Percentiles rank a stretch among this genome's conserved stretches.
These are phyloP conservation scores for Eucalyptus pumila DNA, from an alignment of 345 rosid species.

Conservation along the genomic window DNA sequence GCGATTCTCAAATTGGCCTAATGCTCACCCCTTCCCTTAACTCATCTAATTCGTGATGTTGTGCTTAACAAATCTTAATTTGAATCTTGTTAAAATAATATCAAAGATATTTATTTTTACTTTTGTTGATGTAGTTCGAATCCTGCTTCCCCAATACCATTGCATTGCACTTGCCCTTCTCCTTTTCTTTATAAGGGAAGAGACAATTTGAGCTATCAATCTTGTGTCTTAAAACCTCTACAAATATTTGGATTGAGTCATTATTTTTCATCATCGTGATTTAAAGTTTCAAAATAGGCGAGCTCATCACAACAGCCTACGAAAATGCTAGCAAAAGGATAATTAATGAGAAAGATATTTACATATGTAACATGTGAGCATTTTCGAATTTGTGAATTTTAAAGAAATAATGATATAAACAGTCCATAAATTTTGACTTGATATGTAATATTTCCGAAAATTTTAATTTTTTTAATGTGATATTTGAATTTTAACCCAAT, in stretches of 20 bases:
- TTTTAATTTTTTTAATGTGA: rapidly evolving
- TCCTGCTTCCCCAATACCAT: rapidly evolving
- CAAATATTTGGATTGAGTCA: neutral
- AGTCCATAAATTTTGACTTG: rapidly evolving
- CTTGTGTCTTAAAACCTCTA: neutral
- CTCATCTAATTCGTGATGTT: neutral
- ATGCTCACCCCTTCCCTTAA: neutral
- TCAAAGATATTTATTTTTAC: neutral
- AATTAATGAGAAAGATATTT: neutral
- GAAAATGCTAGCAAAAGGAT: neutral
- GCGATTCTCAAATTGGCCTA: rapidly evolving
- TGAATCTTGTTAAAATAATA: neutral
- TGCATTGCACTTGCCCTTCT: neutral
- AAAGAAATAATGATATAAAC: rapidly evolving
- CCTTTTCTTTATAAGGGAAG: neutral
- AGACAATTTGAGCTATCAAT: rapidly evolving
- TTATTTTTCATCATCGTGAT: neutral
- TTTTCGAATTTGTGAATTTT: neutral
- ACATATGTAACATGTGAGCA: neutral
- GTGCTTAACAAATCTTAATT: neutral
- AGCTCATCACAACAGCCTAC: rapidly evolving
- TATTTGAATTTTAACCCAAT: rapidly evolving
- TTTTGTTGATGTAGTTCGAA: neutral
- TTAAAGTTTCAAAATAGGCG: neutral
- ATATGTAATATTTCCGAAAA: rapidly evolving